Evolutionary conservation across 495 filamentous ascomycete species (phyloP).

Genomic region (Penicillium antarcticum): DNA sequence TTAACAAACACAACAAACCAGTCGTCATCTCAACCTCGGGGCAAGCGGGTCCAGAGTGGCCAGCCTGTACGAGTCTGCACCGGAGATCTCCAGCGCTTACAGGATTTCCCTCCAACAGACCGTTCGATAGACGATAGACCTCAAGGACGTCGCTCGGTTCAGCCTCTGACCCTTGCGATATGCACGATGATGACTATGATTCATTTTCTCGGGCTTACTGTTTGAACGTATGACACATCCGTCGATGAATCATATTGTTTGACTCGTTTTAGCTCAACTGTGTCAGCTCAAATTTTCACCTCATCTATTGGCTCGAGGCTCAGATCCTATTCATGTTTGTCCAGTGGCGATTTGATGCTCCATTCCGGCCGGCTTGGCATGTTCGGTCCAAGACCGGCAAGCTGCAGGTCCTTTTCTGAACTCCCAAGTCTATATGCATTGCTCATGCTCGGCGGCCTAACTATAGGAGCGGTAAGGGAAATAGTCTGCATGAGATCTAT

Average conservation of each 20-base stretch:
- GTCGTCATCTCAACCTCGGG: no score
- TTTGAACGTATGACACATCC: slow-evolving; percentile 3
- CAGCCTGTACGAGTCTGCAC: no score
- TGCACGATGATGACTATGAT: slow-evolving; percentile 13
- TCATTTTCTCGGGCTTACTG: slow-evolving; percentile 11
- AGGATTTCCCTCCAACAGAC: no score
- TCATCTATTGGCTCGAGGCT: neutral
- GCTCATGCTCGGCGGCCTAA: no score
- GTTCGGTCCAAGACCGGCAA: neutral
- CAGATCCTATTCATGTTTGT: neutral
- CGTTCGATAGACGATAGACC: neutral
- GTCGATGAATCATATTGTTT: slow-evolving; percentile 28
- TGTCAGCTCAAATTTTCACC: neutral
- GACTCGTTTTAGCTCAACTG: neutral
- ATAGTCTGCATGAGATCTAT: slow-evolving; percentile 23
- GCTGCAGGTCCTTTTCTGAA: slow-evolving; percentile 5
- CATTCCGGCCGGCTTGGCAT: slow-evolving; percentile 9
- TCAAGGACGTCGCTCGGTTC: slow-evolving; percentile 5
- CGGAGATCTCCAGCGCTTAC: no score
- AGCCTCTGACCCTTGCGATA: slow-evolving; percentile 14
- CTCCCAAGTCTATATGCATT: neutral
- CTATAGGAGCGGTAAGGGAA: slow-evolving; percentile 16
- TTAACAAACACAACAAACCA: no score
- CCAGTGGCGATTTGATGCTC: slow-evolving; percentile 23
- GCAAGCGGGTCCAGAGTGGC: neutral